Conservation (phyloP, 176 grass and related monocot genomes). For the Otatea glauca region DNA sequence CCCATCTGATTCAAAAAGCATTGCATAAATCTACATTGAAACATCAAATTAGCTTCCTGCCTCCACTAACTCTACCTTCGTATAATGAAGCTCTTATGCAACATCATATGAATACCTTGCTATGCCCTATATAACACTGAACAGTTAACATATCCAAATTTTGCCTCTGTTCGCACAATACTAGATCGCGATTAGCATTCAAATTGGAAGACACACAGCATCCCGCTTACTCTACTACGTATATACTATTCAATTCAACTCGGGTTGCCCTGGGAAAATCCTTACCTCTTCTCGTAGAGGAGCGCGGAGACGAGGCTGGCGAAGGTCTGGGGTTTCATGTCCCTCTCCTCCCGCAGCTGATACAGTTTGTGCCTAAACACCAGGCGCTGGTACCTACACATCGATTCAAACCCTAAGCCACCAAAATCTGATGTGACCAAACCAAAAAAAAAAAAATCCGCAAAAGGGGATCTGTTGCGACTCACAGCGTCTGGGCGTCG, state of each 20-base stretch:
- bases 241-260: not conserved
- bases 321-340: constrained; percentile 98
- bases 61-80: not conserved
- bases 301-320: constrained; percentile 91
- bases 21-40: not conserved
- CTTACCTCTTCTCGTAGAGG: constrained; percentile 96
- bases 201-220: too few species aligned
- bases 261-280: not conserved
- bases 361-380: constrained; percentile 97
- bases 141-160: not conserved
- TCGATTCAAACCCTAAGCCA: constrained; percentile 29
- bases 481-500: constrained; percentile 90
- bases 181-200: not conserved
- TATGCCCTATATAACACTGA: not conserved
- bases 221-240: not conserved
- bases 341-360: constrained; percentile 95
- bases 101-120: not conserved
- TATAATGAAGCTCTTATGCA: not conserved
- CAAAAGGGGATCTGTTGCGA: not conserved
- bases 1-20: not conserved
- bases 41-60: not conserved
- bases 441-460: not conserved
- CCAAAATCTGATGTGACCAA: not conserved
- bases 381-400: constrained; percentile 75
- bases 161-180: not conserved